Evolutionary conservation across 495 filamentous ascomycete species (phyloP).

Genomic region (Xylaria longipes): DNA sequence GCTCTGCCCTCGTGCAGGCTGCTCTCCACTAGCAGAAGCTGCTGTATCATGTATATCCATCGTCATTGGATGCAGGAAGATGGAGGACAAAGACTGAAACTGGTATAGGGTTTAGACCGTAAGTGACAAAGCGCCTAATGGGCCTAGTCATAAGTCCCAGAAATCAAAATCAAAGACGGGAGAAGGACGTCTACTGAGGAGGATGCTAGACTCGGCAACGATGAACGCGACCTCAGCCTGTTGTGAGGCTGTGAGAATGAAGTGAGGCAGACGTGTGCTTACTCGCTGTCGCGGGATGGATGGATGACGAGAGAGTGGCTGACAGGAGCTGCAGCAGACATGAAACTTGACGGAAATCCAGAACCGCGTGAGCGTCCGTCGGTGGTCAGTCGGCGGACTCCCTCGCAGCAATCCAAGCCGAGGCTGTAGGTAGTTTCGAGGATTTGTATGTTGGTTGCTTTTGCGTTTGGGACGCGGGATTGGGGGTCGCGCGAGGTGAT

Average conservation of each 20-base stretch:
- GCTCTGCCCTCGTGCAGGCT: not conserved
- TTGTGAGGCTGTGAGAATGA: not conserved
- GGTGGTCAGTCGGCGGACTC: not conserved
- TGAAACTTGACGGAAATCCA: not conserved
- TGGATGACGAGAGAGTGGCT: not conserved
- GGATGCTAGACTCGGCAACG: not conserved
- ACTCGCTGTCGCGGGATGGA: not conserved
- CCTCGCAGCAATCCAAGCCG: not conserved
- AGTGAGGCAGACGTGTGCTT: slow-evolving; percentile 2
- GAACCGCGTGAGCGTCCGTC: not conserved
- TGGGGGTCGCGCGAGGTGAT: not conserved
- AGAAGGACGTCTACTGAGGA: not conserved
- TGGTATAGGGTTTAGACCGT: not conserved
- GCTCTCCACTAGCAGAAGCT: not conserved
- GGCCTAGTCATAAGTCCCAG: not conserved
- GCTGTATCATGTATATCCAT: slow-evolving; percentile 18
- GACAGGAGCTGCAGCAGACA: not conserved
- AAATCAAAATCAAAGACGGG: not conserved
- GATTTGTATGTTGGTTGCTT: not conserved
- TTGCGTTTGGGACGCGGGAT: slow-evolving; percentile 13
- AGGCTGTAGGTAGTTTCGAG: not conserved
- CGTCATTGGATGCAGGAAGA: not conserved
- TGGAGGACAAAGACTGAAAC: not conserved
- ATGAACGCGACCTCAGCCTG: not conserved
- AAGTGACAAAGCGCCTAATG: not conserved